Base-by-base conservation (phyloP, 495 filamentous ascomycete genomes). In the Penicillium longicatenatum region DNA sequence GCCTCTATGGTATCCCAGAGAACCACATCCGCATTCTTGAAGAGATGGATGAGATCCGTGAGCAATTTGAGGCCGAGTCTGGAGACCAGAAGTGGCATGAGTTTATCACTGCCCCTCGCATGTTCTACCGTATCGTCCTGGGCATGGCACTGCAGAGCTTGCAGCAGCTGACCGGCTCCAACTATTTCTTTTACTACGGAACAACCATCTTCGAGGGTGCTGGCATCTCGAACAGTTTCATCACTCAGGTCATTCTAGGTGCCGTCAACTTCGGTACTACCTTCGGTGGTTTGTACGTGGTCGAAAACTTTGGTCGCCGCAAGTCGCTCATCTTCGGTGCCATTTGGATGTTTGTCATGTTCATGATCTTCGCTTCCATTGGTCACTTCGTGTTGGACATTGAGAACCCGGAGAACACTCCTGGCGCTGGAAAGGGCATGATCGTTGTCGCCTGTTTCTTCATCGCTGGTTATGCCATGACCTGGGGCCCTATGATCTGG, bases 401-500 rank as follows among this genome's bases (percentile, higher is more conserved):
- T 50, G 58, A 73, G 5, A 64, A 59, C 9, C 81, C 86, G 11
- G 75, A 75, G 2, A 75, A 78, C 53, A 85, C 82, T 29, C 86
- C 87, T 0, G 80, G 76, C 2, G 77, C 86, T 4, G 89, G 89
- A 31, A 86, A 86, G 51, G 86, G 86, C 52, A 86, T 92, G 82
- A 89, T 92, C 43, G 85, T 91, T 4, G 82, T 89, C 41, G 82
- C 89, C 1, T 87, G 85, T 57, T 73, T 92, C 60, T 91, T 88
- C 61, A 80, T 83, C 45, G 63, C 75, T 19, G 63, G 63, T 6
- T 82, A 70, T 52, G 82, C 82, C 22, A 84, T 79, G 50, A 89
- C 88, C 14, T 92, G 90, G 89, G 91, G 88, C 39, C 91, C 91
- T 3, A 86, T 92, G 59, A 77, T 91, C 20, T 94, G 90, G 90